These are phyloP conservation scores for Neopestalotiopsis clavispora DNA, from an alignment of 2,329 filamentous ascomycete genomes.

Conservation along the genomic window DNA sequence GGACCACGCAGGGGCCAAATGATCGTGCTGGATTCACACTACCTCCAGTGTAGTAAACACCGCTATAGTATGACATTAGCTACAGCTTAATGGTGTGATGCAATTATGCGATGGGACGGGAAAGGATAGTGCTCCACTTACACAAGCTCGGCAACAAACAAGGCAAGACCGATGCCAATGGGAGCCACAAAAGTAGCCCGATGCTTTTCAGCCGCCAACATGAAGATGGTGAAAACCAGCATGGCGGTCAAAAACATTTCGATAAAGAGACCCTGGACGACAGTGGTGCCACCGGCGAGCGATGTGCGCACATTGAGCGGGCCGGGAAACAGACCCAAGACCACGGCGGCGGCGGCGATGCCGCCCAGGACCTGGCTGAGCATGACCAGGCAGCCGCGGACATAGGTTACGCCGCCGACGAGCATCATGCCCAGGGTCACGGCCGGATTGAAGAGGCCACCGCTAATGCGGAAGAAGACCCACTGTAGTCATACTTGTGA, in stretches of 20 bases:
- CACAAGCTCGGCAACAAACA: constrained; percentile 52
- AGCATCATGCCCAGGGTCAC: constrained; percentile 21
- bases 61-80: constrained; percentile 17
- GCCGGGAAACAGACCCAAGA: constrained; percentile 29
- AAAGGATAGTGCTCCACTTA: constrained; percentile 18
- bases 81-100: too few species aligned
- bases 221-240: constrained; percentile 58
- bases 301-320: constrained; percentile 49
- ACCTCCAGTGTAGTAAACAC: constrained; percentile 31
- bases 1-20: constrained; percentile 31
- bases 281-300: constrained; percentile 45
- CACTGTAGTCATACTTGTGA: constrained; percentile 24
- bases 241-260: constrained; percentile 58
- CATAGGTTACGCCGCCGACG: constrained; percentile 13
- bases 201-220: constrained; percentile 65
- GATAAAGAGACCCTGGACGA: constrained; percentile 55
- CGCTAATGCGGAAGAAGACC: constrained; percentile 42
- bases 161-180: constrained; percentile 62
- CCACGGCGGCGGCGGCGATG: constrained; percentile 36
- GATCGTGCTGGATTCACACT: constrained; percentile 33
- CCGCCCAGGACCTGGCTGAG: constrained; percentile 15
- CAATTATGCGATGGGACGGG: too few species aligned
- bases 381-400: constrained; percentile 14
- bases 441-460: constrained; percentile 23
- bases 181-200: constrained; percentile 65